Base-by-base conservation (phyloP, 495 filamentous ascomycete species). In the Penicillium dipodomyicola region DNA sequence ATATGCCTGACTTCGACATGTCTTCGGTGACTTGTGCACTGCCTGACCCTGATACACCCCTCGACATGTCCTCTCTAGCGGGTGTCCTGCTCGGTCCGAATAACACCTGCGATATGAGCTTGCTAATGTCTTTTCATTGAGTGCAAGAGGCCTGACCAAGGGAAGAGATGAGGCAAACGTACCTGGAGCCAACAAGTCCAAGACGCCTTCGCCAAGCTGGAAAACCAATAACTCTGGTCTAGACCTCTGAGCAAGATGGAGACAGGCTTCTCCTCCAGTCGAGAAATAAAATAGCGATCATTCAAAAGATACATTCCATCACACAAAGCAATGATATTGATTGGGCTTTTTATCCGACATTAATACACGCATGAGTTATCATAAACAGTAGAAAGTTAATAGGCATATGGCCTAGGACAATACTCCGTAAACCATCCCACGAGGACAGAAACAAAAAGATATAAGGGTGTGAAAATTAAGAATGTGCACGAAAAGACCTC, bases 401-500 rank as follows among this genome's bases (percentile, higher is more conserved):
- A 32, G 17, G 20, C 37, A 47, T 22, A 35, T 17, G n/a, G 17
- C 35, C 29, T 27, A 37, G 20, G 17, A 25, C 19, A 46, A 30
- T 29, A 50, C 14, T 17, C 22, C 11, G 15, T 27, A 49, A 15
- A 52, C 22, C 17, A 49, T 30, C n/a, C 29, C 39, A 41, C 22
- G 41, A 56, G 46, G 23, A 49, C 19, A 22, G 25, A 52, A 45
- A 51, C 1, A 58, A 33, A 52, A 20, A 37, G 25, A 57, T 10
- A 33, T 49, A 60, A 40, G 17, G 39, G 8, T 3, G 37, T 20
- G 4, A 40, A 54, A 51, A 54, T 8, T 8, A 39, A 39, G 6
- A 55, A 57, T 54, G 55, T 56, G 54, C 49, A 60, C 10, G 48
- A 63, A 60, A 39, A 32, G 9, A 33, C 12, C 5, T 4, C 14